Evolutionary conservation across 1,139 yeast species (phyloP).

Genomic region (Geotrichum fermentans): DNA sequence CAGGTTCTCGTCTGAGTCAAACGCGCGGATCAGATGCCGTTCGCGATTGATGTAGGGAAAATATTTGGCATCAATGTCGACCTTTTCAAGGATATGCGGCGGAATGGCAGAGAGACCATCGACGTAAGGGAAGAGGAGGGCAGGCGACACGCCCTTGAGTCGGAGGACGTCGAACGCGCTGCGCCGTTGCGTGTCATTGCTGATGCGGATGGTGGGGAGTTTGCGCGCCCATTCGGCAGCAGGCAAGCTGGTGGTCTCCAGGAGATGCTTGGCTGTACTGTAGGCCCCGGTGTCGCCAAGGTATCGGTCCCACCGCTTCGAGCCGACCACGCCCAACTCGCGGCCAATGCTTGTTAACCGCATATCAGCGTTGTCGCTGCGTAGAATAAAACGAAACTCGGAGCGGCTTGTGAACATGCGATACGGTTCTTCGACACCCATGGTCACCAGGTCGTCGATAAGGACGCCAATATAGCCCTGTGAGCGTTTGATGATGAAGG

Average conservation of each 20-base stretch:
- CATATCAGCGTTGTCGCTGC: slow-evolving; percentile 91
- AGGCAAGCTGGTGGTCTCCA: slow-evolving; percentile 47
- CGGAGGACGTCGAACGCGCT: slow-evolving; percentile 54
- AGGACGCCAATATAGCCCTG: slow-evolving; percentile 91
- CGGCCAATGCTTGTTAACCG: slow-evolving; percentile 72
- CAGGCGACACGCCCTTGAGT: slow-evolving; percentile 41
- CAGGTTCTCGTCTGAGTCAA: slow-evolving; percentile 75
- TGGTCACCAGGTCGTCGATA: slow-evolving; percentile 88
- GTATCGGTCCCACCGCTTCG: slow-evolving; percentile 53
- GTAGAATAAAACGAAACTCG: slow-evolving; percentile 80
- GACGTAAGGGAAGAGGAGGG: slow-evolving; percentile 34
- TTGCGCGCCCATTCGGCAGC: slow-evolving; percentile 58
- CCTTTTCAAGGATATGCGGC: slow-evolving; percentile 51
- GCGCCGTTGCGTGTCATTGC: slow-evolving; percentile 44
- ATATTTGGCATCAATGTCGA: slow-evolving; percentile 77
- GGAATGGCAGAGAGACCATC: slow-evolving; percentile 37
- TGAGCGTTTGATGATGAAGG: slow-evolving; percentile 59
- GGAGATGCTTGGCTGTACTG: slow-evolving; percentile 43
- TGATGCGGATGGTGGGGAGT: slow-evolving; percentile 31
- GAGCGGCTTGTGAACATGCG: slow-evolving; percentile 97
- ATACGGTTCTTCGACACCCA: slow-evolving; percentile 96
- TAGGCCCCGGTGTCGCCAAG: slow-evolving; percentile 46
- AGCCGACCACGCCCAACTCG: slow-evolving; percentile 60
- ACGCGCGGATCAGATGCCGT: slow-evolving; percentile 63
- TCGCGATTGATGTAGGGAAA: slow-evolving; percentile 78